These are phyloP conservation scores for Cornus suecica DNA, from an alignment of 148 eudicot genomes.

Conservation along the genomic window DNA sequence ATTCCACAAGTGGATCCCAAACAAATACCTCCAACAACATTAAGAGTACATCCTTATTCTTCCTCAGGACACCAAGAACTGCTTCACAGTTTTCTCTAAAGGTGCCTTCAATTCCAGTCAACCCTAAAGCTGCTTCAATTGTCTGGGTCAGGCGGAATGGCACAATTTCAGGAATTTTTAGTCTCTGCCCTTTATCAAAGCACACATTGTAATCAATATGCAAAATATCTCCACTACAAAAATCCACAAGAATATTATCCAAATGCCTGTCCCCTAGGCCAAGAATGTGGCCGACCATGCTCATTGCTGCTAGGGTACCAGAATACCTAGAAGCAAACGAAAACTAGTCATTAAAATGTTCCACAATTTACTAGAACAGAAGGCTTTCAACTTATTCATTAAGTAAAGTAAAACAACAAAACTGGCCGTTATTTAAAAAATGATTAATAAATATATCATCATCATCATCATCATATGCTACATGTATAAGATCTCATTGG, in stretches of 20 bases:
- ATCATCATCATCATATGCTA: background rate
- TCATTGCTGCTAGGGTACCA: slow-evolving; percentile 93
- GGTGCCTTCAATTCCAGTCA: slow-evolving; percentile 85
- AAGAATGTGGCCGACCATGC: slow-evolving; percentile 95
- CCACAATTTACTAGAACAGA: background rate
- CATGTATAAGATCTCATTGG: background rate
- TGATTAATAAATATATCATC: background rate
- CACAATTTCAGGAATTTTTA: slow-evolving; percentile 96
- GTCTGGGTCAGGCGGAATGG: slow-evolving; percentile 98
- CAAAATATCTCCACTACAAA: slow-evolving; percentile 79
- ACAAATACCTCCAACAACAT: slow-evolving; percentile 94
- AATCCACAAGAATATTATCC: slow-evolving; percentile 92
- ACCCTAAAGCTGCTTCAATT: slow-evolving; percentile 90
- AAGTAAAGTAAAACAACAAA: background rate
- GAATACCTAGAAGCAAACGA: slow-evolving; percentile 61
- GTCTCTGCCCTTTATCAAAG: slow-evolving; percentile 93
- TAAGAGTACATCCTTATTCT: slow-evolving; percentile 80
- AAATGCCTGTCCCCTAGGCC: slow-evolving; percentile 97
- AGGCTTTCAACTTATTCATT: background rate
- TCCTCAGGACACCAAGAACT: slow-evolving; percentile 73
- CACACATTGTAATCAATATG: slow-evolving; percentile 99
- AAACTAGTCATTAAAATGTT: slow-evolving; percentile 2
- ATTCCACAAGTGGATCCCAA: slow-evolving; percentile 99
- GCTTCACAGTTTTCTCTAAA: slow-evolving; percentile 96
- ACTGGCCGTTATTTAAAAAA: slow-evolving; percentile 9